Evolutionary conservation across 306 rosid genomes (phyloP).

Genomic region (Rosa multiflora): DNA sequence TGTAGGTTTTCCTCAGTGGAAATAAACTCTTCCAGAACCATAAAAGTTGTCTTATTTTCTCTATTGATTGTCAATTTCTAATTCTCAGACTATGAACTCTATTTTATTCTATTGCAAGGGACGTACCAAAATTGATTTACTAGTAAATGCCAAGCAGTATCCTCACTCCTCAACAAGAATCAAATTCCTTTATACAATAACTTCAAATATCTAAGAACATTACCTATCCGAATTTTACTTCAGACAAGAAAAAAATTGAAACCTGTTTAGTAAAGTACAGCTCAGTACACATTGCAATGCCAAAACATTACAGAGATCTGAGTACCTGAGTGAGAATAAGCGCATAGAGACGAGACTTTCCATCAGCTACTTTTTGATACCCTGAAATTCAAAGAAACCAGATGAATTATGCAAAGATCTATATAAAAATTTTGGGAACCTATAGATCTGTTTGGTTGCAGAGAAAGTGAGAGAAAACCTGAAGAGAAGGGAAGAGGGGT

Average conservation of each 20-base stretch:
- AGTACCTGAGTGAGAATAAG: slow-evolving; percentile 59
- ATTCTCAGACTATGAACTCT: not conserved
- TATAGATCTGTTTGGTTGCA: not conserved
- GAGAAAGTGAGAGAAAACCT: slow-evolving; percentile 14
- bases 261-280: not conserved
- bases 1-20: not conserved
- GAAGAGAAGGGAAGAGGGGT: not conserved
- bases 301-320: not conserved
- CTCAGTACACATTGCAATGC: not conserved
- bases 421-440: not conserved
- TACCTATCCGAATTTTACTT: not conserved
- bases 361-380: slow-evolving; percentile 81
- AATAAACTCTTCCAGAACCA: not conserved
- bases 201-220: slow-evolving; percentile 5
- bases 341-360: slow-evolving; percentile 49
- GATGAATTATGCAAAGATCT: not conserved
- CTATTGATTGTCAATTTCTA: not conserved
- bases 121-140: not conserved
- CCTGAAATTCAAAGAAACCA: slow-evolving; percentile 38
- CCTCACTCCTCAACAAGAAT: not conserved
- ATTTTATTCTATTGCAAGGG: not conserved
- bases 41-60: not conserved
- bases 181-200: not conserved
- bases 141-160: not conserved
- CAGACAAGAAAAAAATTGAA: not conserved